Conservation (phyloP, 2,329 filamentous ascomycete genomes). For the Parastagonospora avenae region DNA sequence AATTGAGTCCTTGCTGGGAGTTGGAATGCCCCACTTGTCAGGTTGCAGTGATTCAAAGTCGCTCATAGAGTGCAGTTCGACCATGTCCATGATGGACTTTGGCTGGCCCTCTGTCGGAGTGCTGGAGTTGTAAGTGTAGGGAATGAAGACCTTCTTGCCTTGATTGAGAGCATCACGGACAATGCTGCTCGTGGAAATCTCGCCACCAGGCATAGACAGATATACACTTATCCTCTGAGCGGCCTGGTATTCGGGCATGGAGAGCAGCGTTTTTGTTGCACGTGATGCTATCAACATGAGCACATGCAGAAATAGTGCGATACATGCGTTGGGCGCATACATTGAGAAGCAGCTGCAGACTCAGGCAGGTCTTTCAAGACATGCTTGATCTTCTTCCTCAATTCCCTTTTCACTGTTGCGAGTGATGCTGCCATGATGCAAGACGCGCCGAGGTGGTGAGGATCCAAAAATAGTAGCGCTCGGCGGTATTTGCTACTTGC, state of each 20-base stretch:
- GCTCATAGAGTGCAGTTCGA: constrained; percentile 71
- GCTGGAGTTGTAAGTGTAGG: constrained; percentile 75
- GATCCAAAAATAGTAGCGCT: constrained; percentile 11
- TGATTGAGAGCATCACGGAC: constrained; percentile 76
- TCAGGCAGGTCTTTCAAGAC: constrained; percentile 65
- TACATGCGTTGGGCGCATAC: constrained; percentile 55
- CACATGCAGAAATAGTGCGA: not conserved
- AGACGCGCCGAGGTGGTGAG: not conserved
- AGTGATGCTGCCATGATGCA: constrained; percentile 56
- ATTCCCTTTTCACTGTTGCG: constrained; percentile 73
- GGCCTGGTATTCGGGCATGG: constrained; percentile 73
- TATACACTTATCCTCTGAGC: constrained; percentile 83
- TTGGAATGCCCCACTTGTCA: constrained; percentile 96
- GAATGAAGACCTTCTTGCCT: constrained; percentile 89
- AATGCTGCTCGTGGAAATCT: constrained; percentile 82
- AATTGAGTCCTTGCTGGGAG: constrained; percentile 70
- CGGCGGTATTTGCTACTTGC: no score
- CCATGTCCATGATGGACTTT: constrained; percentile 90
- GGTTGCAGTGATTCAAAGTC: constrained; percentile 79
- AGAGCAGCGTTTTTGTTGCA: constrained; percentile 68
- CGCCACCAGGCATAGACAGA: constrained; percentile 86
- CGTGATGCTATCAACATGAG: constrained; percentile 60
- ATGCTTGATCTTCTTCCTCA: constrained; percentile 72
- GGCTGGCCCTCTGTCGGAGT: constrained; percentile 50
- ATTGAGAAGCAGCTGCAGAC: constrained; percentile 71